These are phyloP conservation scores for Fusarium staphyleae DNA, from an alignment of 2,329 filamentous ascomycete genomes.

Conservation along the genomic window DNA sequence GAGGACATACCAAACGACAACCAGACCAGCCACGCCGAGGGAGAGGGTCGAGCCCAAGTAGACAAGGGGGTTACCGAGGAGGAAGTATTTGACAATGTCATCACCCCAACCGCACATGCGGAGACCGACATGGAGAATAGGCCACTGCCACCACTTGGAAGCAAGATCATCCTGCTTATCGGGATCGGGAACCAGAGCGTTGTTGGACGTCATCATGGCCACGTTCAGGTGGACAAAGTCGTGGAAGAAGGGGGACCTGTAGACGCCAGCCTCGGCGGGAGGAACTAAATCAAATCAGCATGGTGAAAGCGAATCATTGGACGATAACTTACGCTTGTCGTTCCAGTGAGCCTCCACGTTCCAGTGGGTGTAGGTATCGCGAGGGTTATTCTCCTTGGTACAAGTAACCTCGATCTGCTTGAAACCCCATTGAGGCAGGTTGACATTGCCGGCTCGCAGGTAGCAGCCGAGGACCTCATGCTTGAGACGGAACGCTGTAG, in stretches of 20 bases:
- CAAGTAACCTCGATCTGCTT: conserved; percentile 99
- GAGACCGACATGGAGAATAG: conserved; percentile 90
- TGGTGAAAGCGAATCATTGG: neutral
- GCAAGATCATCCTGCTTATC: conserved; percentile 99
- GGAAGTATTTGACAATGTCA: conserved; percentile 94
- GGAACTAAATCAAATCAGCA: conserved; percentile 67
- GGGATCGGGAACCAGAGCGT: conserved; percentile 94
- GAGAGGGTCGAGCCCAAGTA: conserved; percentile 93
- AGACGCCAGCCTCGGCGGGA: conserved; percentile 84
- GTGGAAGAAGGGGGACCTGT: conserved; percentile 96
- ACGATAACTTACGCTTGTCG: conserved; percentile 76
- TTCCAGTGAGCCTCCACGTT: conserved; percentile 97
- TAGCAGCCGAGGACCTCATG: conserved; percentile 89
- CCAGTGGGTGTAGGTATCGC: conserved; percentile 97
- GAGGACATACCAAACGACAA: conserved; percentile 84
- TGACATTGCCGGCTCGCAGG: conserved; percentile 91
- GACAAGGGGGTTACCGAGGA: conserved; percentile 93
- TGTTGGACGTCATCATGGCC: conserved; percentile 99
- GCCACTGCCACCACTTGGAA: conserved; percentile 98
- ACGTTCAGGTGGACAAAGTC: conserved; percentile 99
- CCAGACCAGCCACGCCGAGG: conserved; percentile 73
- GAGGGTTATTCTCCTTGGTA: conserved; percentile 88
- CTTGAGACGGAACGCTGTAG: conserved; percentile 88
- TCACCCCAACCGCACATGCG: conserved; percentile 99
- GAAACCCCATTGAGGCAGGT: conserved; percentile 98